phyloP scores from a whole-genome alignment of 2,329 filamentous ascomycete species.

The Juglanconis oblonga region DNA sequence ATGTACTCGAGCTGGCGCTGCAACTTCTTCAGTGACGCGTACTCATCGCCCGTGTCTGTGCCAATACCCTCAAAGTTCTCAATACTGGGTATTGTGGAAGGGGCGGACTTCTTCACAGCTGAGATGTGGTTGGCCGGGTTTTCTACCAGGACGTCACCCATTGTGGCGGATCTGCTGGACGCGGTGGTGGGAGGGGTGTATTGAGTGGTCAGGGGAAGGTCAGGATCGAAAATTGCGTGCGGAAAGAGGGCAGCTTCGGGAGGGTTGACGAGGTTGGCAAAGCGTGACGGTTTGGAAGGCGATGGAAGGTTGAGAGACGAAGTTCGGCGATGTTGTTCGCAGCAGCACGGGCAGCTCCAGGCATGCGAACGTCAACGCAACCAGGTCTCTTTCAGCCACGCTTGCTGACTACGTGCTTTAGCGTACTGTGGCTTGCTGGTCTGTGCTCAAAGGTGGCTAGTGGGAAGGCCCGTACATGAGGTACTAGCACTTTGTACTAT shows the following conservation, averaged over 20 bases:
- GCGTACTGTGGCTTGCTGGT: conserved; percentile 1
- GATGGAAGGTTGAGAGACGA: neutral
- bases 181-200: neutral
- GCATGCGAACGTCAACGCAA: conserved; percentile 19
- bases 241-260: neutral
- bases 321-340: conserved; percentile 10
- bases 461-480: neutral
- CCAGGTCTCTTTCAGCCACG: conserved; percentile 11
- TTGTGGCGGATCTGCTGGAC: conserved; percentile 38
- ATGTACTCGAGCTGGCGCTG: conserved; percentile 98
- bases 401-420: conserved; percentile 9
- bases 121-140: conserved; percentile 70
- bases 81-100: conserved; percentile 81
- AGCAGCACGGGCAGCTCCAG: conserved; percentile 12
- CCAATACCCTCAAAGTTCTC: conserved; percentile 83
- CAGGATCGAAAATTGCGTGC: neutral
- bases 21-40: conserved; percentile 92
- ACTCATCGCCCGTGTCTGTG: conserved; percentile 84
- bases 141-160: conserved; percentile 88
- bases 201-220: neutral
- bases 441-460: neutral
- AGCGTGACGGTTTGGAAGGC: neutral
- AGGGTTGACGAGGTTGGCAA: neutral
- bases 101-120: conserved; percentile 77
- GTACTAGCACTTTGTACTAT: too few species aligned